Base-by-base conservation (phyloP, 108 stramenopile species). In the Cyclotella choctawhatcheeana region DNA sequence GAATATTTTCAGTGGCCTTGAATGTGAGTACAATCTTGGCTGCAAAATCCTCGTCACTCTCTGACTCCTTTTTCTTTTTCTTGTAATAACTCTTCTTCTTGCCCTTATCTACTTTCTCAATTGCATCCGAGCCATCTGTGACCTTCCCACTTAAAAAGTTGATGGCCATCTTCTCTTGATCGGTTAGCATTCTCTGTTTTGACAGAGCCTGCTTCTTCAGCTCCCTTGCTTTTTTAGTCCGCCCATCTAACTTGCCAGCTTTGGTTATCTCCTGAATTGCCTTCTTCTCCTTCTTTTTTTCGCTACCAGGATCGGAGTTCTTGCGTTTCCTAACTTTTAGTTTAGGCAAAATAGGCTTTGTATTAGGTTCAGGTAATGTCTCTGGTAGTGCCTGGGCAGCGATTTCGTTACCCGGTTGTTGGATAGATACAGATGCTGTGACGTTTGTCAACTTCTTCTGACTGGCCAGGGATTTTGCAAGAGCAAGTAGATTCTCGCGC, bases 11-110 rank as follows among this genome's bases (percentile, higher is more conserved):
- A 16, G 52, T 22, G 18, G 34, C 3, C 44, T 59, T 55, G 40
- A 78, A 78, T 29, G 62, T 58, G 13, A 78, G 34, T 21, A 78
- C 37, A 53, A 78, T 71, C 10, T 24, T 33, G 26, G 48, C 77
- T 27, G 77, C 77, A 54, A 63, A 43, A 25, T 63, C 63, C 37
- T 65, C 14, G 53, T 76, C 64, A 16, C 24, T 47, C 21, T 48
- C 63, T 29, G 21, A 8, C 29, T 32, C 31, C 1, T 17, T 50
- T 32, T 71, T 51, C 34, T 71, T 51, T 35, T 52, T 40, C 34
- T 52, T n/a, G n/a, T n/a, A n/a, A n/a, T n/a, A n/a, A n/a, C n/a
- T 32, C 44, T 31, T 34, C 47, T 48, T 33, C 32, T 54, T 12
- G 25, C 30, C 17, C 33, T 47, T 43, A 24, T 22, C 35, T 14